Evolutionary conservation across 1,284 basidiomycete species (phyloP), one percentile per base, ranked within the genome.

Genomic region (Erythrobasidium hasegawianum): DNA sequence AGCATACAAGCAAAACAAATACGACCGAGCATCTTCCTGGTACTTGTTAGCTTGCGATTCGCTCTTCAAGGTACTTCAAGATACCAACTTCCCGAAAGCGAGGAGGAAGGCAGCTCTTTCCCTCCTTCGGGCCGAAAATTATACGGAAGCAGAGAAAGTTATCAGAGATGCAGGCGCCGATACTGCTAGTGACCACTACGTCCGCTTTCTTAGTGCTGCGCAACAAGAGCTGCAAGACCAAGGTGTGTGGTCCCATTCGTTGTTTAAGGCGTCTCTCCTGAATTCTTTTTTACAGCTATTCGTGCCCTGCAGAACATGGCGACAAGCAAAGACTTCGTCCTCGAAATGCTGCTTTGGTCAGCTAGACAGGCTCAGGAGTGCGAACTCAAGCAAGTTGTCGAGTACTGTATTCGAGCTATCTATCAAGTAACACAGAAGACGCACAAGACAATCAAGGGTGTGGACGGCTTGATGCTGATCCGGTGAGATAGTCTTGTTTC

Each of bases 291-390:
- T n/a, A 5, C 16, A 47, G 43, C 43, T 47, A 47, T 47, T 24
- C 22, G 52, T 40, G 33, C 27, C 2, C 20, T 53, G 18, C 20
- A 54, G 10, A 50, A 40, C 22, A 45, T 45, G 39, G n/a, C 27
- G n/a, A 16, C 16, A 39, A 41, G 49, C 20, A 18, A 22, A 9
- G 59, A 61, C 22, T 61, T 61, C 24, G 13, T 41, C 20, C 38
- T 54, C 20, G 59, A 61, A 18, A 61, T 61, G 59, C 50, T 61
- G 2, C 20, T 61, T 9, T 61, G 59, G 59, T 45, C 59, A n/a
- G n/a, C 50, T 4, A 61, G 54, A 26, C 59, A 61, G n/a, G 59
- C 59, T 11, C 59, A 54, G 18, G 49, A 61, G 40, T 24, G n/a
- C 22, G 47, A 40, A 10, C 27, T 61, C n/a, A 53, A 61, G 18